Conservation (phyloP, 2,329 filamentous ascomycete species). For the Phaeosphaeria sp. region DNA sequence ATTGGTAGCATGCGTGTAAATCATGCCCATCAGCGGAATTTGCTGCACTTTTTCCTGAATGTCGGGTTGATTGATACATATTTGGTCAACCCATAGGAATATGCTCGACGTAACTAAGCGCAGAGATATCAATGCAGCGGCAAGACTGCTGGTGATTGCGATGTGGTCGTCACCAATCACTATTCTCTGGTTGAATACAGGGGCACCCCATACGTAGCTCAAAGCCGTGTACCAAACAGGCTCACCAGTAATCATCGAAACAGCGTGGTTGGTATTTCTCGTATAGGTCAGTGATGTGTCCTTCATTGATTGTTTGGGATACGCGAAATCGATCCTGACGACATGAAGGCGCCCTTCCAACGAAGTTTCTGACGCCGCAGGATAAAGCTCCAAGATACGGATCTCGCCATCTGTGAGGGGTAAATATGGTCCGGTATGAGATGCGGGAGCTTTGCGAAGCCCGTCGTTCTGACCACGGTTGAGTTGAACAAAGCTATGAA, state of each 20-base stretch:
- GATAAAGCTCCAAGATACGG: conserved; percentile 26
- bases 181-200: conserved; percentile 19
- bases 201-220: conserved; percentile 32
- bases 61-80: conserved; percentile 31
- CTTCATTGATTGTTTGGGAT: conserved; percentile 13
- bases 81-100: conserved; percentile 34
- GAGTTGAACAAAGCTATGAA: conserved; percentile 8
- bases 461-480: conserved; percentile 1
- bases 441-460: no score
- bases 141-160: conserved; percentile 25
- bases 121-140: conserved; percentile 21
- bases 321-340: conserved; percentile 27
- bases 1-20: conserved; percentile 34
- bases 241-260: conserved; percentile 17
- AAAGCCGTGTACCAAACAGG: conserved; percentile 32
- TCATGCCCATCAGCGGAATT: conserved; percentile 32
- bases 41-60: conserved; percentile 30
- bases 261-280: conserved; percentile 23
- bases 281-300: neutral
- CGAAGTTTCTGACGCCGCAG: conserved; percentile 9
- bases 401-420: conserved; percentile 22
- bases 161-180: conserved; percentile 10
- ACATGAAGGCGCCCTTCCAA: conserved; percentile 22
- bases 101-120: conserved; percentile 21
- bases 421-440: conserved; percentile 7